A percentile compares a stretch with the other conserved stretches of the same genome.
phyloP scores from a whole-genome alignment of 805 yeast species.

The Schizosaccharomyces japonicus region DNA sequence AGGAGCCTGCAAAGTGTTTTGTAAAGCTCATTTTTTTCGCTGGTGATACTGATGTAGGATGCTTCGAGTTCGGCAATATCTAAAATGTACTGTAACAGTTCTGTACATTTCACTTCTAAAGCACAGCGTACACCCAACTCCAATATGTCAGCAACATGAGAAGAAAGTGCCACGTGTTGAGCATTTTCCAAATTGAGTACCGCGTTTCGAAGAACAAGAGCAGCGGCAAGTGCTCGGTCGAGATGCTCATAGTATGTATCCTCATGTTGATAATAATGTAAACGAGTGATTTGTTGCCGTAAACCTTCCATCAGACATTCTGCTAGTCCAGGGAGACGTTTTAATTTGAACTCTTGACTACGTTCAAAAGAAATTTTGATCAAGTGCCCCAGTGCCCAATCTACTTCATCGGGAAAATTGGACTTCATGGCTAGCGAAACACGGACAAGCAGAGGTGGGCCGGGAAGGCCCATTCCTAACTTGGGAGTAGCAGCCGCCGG shows the following conservation, averaged over 20 bases:
- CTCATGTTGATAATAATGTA: constrained; percentile 3
- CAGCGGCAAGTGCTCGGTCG: constrained; percentile 23
- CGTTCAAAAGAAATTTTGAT: constrained; percentile 24
- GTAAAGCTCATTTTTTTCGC: constrained; percentile 47
- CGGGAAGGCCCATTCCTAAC: background rate
- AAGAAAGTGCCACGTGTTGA: constrained; percentile 39
- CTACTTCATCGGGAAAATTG: constrained; percentile 40
- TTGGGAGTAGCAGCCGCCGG: background rate
- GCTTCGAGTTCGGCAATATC: constrained; percentile 71
- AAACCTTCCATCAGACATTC: constrained; percentile 23
- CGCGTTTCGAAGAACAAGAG: constrained; percentile 53
- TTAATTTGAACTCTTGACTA: constrained; percentile 27
- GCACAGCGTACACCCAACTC: constrained; percentile 16
- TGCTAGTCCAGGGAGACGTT: constrained; percentile 19
- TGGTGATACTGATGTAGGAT: constrained; percentile 50
- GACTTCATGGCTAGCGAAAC: constrained; percentile 46
- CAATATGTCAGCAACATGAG: constrained; percentile 26
- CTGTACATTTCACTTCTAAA: constrained; percentile 22
- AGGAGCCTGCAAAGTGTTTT: constrained; percentile 30
- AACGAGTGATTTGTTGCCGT: constrained; percentile 13
- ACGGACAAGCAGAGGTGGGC: constrained; percentile 22
- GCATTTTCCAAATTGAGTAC: constrained; percentile 69
- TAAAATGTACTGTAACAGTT: constrained; percentile 38
- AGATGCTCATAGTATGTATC: constrained; percentile 7
- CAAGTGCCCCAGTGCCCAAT: constrained; percentile 43